These are phyloP conservation scores for Colletotrichum siamense DNA, from an alignment of 2,329 filamentous ascomycete species.

Conservation along the genomic window DNA sequence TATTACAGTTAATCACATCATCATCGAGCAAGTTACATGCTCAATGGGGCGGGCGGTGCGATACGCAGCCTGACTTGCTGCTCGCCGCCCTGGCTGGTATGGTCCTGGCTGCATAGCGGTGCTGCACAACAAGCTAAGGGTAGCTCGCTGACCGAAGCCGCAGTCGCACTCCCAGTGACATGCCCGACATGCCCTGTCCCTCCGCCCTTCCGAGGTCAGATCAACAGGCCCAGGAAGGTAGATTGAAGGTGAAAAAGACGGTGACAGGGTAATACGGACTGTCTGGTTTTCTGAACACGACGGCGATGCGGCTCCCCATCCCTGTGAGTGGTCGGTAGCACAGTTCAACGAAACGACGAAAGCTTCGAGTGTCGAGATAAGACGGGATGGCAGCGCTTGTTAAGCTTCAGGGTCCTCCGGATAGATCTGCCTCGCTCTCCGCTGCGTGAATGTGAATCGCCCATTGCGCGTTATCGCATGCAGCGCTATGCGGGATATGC, in stretches of 20 bases:
- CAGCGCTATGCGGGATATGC: constrained; percentile 19
- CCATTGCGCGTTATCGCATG: constrained; percentile 22
- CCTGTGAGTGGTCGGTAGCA: background rate
- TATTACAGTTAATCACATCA: constrained; percentile 11
- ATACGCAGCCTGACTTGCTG: background rate
- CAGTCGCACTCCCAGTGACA: background rate
- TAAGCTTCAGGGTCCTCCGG: constrained; percentile 21
- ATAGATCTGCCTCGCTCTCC: constrained; percentile 17
- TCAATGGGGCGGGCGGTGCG: background rate
- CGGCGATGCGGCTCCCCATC: background rate
- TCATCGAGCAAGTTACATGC: constrained; percentile 5
- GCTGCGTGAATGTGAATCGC: constrained; percentile 13
- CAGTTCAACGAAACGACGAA: constrained; percentile 1
- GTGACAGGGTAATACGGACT: background rate
- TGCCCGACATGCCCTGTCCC: background rate
- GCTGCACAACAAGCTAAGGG: background rate
- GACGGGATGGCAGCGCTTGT: constrained; percentile 22
- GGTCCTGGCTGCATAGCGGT: background rate
- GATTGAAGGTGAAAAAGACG: background rate
- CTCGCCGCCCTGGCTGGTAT: background rate
- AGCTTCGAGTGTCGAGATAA: constrained; percentile 20
- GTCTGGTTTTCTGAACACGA: background rate
- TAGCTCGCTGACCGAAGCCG: background rate
- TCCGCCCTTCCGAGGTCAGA: background rate
- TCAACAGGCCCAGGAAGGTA: background rate